Conservation (phyloP, 345 rosid genomes). For the Euphorbia lathyris region DNA sequence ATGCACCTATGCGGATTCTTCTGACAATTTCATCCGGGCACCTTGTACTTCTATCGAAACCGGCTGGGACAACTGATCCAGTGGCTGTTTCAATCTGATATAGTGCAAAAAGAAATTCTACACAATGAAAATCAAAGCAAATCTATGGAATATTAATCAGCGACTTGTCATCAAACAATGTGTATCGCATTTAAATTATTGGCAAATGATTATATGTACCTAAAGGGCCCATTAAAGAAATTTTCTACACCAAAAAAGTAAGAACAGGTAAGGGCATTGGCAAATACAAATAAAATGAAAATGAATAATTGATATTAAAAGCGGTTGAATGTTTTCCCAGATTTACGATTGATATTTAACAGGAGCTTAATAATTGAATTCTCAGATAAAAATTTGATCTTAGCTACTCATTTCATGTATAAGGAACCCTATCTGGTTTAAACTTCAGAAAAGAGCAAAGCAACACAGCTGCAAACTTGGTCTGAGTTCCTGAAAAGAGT, state of each 20-base stretch:
- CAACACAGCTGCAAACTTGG: background rate
- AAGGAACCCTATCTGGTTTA: background rate
- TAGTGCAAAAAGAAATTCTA: slow-evolving; percentile 6
- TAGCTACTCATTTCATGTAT: background rate
- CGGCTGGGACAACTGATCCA: slow-evolving; percentile 61
- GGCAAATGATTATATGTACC: background rate
- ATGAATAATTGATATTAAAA: background rate
- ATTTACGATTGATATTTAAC: background rate
- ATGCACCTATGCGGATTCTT: slow-evolving; percentile 61
- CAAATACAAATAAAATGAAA: background rate
- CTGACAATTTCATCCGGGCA: slow-evolving; percentile 84
- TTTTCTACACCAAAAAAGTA: too few relatives aligned
- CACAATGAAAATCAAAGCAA: background rate
- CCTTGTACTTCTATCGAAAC: slow-evolving; percentile 62
- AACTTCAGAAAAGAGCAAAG: background rate
- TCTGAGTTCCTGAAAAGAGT: background rate
- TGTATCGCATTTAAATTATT: background rate
- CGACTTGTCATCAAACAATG: slow-evolving; percentile 1
- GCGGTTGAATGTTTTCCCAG: background rate
- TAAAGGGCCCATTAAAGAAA: background rate
- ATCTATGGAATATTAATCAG: background rate
- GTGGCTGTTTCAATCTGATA: slow-evolving; percentile 64
- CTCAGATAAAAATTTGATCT: background rate
- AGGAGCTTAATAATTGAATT: background rate
- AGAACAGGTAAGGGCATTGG: background rate